Evolutionary conservation across 1,284 basidiomycete genomes (phyloP), one percentile per base, ranked within the genome.

Genomic region (Microbotryum lychnidis-dioicae): DNA sequence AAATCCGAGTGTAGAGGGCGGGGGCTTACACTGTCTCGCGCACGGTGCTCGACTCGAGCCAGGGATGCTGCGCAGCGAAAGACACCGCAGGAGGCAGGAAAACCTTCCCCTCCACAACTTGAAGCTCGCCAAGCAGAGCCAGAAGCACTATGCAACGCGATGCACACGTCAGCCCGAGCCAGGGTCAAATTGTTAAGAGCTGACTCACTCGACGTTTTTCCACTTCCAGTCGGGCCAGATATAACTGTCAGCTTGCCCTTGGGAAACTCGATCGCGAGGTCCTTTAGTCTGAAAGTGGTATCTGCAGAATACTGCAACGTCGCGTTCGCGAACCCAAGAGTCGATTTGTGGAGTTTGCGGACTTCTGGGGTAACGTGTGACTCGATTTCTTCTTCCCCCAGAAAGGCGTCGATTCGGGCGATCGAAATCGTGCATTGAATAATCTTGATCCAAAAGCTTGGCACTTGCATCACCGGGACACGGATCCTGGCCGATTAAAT

Each of bases 241-340:
- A 94, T 81, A 10, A 94, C 78, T 0, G 86, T 85, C 42, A 94
- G 77, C 73, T 86, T 80, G 49, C 86, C 86, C 18, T 78, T 73
- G 0, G 91, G 91, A 77, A 94, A 92, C 47, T 82, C 80, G n/a
- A 92, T 74, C 16, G 80, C 82, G 58, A 93, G 75, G 71, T 92
- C 87, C 7, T 85, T 77, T 0, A 94, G 80, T 42, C 86, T 77
- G 72, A 92, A 91, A 42, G 37, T 14, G 37, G 44, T 54, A n/a
- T 49, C 42, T 1, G 63, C 69, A 4, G 60, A 50, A 31, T 65
- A 70, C 27, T 25, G 20, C 48, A 65, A 55, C 6, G 54, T 62
- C 21, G 50, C 53, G 20, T 50, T 27, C 3, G 23, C 18, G 25
- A 58, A 48, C 14, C 42, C 52, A 12, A 68, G 51, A 8, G 12